Evolutionary conservation across 148 eudicot species (phyloP).

Genomic region (Rhododendron simsii): DNA sequence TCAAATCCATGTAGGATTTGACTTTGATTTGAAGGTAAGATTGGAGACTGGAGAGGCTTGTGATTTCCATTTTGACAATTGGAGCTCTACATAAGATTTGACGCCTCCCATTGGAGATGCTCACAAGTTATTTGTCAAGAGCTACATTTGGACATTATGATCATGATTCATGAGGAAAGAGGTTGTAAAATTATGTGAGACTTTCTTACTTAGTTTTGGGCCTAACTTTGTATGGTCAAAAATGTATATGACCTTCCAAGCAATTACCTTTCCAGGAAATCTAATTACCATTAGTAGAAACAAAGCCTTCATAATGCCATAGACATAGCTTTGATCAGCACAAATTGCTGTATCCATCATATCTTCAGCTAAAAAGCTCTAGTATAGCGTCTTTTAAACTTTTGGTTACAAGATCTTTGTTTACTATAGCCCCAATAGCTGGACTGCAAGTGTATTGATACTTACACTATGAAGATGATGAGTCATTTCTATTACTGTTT

Average conservation of each 20-base stretch:
- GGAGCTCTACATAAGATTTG: background rate
- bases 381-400: background rate
- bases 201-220: background rate
- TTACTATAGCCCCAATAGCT: background rate
- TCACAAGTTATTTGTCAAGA: conserved; percentile 24
- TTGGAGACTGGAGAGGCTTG: background rate
- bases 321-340: background rate
- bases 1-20: background rate
- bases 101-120: background rate
- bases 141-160: background rate
- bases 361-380: background rate
- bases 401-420: background rate
- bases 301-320: background rate
- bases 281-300: background rate
- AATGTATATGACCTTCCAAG: background rate
- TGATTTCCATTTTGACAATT: background rate
- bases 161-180: background rate
- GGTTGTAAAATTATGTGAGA: background rate
- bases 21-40: background rate
- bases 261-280: background rate
- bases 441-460: background rate
- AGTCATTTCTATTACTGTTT: background rate
- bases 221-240: background rate
- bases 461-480: background rate
- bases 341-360: background rate